These are phyloP conservation scores for Backusella macrospora DNA, from an alignment of 192 early-diverging fungal species.

Conservation along the genomic window DNA sequence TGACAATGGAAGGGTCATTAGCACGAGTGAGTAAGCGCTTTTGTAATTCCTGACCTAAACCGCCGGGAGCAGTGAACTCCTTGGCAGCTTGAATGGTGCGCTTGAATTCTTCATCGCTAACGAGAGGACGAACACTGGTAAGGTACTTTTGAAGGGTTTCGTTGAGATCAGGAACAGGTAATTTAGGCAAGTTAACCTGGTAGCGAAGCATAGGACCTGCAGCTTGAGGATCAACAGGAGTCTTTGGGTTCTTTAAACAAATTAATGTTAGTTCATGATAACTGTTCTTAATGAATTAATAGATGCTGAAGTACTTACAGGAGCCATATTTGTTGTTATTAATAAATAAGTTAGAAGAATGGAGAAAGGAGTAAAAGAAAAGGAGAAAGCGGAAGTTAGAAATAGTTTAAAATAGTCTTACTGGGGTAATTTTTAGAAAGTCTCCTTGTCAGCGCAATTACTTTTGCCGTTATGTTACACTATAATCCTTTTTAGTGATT, in stretches of 20 bases:
- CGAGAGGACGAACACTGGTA: constrained; percentile 71
- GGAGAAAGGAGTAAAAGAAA: neutral
- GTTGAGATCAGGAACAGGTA: constrained; percentile 85
- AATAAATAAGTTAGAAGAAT: neutral
- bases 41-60: constrained; percentile 84
- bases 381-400: constrained; percentile 16
- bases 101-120: constrained; percentile 71
- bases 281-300: too few relatives aligned
- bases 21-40: constrained; percentile 78
- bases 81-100: constrained; percentile 64
- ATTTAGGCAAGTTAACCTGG: constrained; percentile 78
- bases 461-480: neutral
- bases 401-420: constrained; percentile 4
- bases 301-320: neutral
- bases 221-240: constrained; percentile 33
- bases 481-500: neutral
- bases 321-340: constrained; percentile 6
- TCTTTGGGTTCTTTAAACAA: constrained; percentile 18
- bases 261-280: neutral
- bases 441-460: constrained; percentile 12
- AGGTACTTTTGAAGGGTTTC: constrained; percentile 89
- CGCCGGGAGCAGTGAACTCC: constrained; percentile 83
- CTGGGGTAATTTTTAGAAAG: neutral
- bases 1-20: constrained; percentile 69
- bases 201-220: constrained; percentile 72